Evolutionary conservation across 768 basidiomycete genomes (phyloP), one percentile per base, ranked within the genome.

Genomic region (Amanita muscaria): DNA sequence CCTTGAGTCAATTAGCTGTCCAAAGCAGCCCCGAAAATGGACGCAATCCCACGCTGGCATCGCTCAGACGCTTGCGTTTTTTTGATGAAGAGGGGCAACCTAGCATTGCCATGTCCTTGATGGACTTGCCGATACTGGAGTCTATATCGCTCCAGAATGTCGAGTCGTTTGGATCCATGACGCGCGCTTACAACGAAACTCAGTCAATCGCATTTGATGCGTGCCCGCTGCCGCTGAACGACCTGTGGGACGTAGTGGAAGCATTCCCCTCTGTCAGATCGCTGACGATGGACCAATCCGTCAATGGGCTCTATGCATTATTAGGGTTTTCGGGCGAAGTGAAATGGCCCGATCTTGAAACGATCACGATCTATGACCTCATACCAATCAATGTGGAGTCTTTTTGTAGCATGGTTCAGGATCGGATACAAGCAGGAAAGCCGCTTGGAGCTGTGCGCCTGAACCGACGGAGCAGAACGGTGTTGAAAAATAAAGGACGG

Each of bases 11-110:
- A 40, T 52, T 73, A 37, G 60, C 71, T 10, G 53, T 61, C 32
- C 60, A 60, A 9, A 59, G 62, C 31, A 58, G 65, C 30, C 61
- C 64, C 9, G 48, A 61, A 11, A 50, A 56, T 24, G 50, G 53
- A 23, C 40, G 52, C 19, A 41, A 53, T 9, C 62, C 68, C 11
- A 61, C 50, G 4, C 53, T 73, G 14, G 61, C 63, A 19, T 47
- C 53, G 10, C 61, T 74, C 16, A 61, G 53, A 18, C 59, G 62
- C 21, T 57, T 74, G n/a, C 70, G 73, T 16, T 59, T 71, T 16
- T 64, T 66, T 21, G 66, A 66, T 5, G 59, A 59, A 12, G 59
- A 54, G 33, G 61, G 61, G 8, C 58, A 61, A 9, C 48, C 62
- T 22, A 59, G 61, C 49, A 64, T 61, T 33, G 50, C 66, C n/a